Percentiles rank a stretch among this genome's conserved stretches.
Conservation (phyloP, 2,329 filamentous ascomycete genomes). For the Cyanodermella asteris region DNA sequence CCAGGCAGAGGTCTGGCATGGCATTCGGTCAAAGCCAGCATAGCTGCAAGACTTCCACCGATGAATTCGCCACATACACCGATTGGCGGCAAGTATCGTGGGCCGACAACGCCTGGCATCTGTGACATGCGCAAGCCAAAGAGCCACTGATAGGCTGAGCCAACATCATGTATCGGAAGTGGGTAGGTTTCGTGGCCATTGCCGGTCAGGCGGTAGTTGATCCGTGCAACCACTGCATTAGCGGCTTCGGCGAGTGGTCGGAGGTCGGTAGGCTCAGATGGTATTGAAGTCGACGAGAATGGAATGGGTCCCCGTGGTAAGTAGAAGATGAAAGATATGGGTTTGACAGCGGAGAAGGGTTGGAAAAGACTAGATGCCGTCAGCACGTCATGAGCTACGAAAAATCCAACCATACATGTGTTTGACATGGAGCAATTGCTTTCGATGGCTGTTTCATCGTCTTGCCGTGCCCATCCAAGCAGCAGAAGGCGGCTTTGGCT, state of each 20-base stretch:
- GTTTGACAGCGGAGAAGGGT: too few relatives aligned
- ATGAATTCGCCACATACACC: conserved; percentile 26
- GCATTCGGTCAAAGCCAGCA: conserved; percentile 29
- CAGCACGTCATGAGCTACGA: too few relatives aligned
- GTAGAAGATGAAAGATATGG: conserved; percentile 20
- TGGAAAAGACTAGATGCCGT: too few relatives aligned
- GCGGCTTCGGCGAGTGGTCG: conserved; percentile 15
- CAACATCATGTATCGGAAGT: conserved; percentile 24
- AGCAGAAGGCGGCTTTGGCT: too few relatives aligned
- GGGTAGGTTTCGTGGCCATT: conserved; percentile 18
- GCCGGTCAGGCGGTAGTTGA: conserved; percentile 22
- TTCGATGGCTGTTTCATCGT: too few relatives aligned
- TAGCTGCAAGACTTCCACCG: conserved; percentile 25
- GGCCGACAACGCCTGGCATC: too few relatives aligned
- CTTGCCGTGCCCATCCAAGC: too few relatives aligned
- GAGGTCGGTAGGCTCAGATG: conserved; percentile 13
- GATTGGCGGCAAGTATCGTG: too few relatives aligned
- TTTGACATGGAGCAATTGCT: too few relatives aligned
- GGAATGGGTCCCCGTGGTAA: conserved; percentile 21
- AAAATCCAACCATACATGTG: too few relatives aligned
- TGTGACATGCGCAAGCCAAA: too few relatives aligned
- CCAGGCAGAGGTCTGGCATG: conserved; percentile 15
- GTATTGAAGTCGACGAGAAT: conserved; percentile 6
- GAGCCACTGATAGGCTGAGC: too few relatives aligned
- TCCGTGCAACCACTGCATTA: conserved; percentile 19